Evolutionary conservation across 805 yeast genomes (phyloP).

Genomic region (Candida endomychidarum): DNA sequence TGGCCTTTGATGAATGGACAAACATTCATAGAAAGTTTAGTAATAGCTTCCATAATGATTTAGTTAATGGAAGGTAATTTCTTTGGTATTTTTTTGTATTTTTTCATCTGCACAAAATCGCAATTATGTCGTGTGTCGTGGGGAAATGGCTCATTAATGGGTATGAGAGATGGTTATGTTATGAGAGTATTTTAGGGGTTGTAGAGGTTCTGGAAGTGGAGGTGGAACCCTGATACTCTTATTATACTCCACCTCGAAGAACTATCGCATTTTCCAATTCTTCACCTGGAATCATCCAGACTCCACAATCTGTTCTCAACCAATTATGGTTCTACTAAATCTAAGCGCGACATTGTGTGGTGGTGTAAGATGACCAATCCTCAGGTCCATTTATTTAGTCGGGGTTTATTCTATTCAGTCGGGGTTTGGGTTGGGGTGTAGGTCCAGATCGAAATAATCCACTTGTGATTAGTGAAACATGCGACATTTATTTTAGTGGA

Average conservation of each 20-base stretch:
- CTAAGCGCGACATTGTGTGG: conserved; percentile 2
- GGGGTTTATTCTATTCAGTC: no score
- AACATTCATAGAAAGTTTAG: conserved; percentile 71
- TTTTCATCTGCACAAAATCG: conserved; percentile 4
- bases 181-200: neutral
- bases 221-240: no score
- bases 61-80: neutral
- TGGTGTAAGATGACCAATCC: neutral
- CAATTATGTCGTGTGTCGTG: neutral
- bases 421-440: no score
- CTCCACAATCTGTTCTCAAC: neutral
- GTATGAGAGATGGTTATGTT: no score
- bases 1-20: conserved; percentile 81
- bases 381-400: no score
- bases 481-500: no score
- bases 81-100: neutral
- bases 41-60: conserved; percentile 69
- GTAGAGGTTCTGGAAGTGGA: neutral
- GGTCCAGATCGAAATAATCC: no score
- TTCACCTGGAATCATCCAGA: no score
- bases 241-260: no score
- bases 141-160: neutral
- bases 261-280: no score
- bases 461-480: no score
- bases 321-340: conserved; percentile 1